Conservation (phyloP, 2,329 filamentous ascomycete genomes). For the Colletotrichum sp. region DNA sequence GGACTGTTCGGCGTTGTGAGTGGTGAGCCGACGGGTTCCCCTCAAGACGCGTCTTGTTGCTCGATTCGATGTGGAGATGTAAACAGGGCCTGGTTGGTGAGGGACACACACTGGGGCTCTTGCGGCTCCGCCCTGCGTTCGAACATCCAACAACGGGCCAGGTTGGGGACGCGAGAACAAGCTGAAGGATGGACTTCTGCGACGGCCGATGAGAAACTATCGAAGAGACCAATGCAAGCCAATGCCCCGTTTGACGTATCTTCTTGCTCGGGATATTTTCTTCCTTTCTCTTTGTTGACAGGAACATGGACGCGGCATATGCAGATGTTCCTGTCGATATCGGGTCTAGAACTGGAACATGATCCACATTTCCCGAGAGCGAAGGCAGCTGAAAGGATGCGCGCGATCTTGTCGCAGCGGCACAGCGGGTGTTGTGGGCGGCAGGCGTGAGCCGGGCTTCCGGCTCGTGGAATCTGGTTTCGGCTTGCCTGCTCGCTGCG, state of each 20-base stretch:
- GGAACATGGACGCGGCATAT: neutral
- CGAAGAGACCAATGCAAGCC: neutral
- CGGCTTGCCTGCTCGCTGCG: neutral
- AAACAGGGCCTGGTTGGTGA: neutral
- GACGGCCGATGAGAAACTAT: neutral
- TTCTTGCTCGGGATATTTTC: neutral
- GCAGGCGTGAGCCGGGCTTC: constrained; percentile 1
- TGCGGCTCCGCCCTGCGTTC: neutral
- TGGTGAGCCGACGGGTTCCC: neutral
- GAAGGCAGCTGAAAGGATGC: neutral
- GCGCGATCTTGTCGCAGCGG: neutral
- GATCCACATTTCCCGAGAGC: neutral
- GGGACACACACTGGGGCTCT: neutral
- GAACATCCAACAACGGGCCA: neutral
- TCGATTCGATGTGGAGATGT: neutral
- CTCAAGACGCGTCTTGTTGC: neutral
- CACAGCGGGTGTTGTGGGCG: neutral
- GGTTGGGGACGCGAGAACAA: neutral
- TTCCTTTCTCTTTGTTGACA: neutral
- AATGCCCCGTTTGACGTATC: neutral
- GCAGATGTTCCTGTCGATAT: neutral
- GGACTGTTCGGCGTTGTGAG: neutral
- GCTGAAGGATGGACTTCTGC: neutral
- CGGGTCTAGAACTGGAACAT: neutral
- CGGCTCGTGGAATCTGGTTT: neutral